A percentile compares a stretch with the other conserved stretches of the same genome.
Conservation (phyloP, 495 filamentous ascomycete species). For the Lepidopterella palustris region DNA sequence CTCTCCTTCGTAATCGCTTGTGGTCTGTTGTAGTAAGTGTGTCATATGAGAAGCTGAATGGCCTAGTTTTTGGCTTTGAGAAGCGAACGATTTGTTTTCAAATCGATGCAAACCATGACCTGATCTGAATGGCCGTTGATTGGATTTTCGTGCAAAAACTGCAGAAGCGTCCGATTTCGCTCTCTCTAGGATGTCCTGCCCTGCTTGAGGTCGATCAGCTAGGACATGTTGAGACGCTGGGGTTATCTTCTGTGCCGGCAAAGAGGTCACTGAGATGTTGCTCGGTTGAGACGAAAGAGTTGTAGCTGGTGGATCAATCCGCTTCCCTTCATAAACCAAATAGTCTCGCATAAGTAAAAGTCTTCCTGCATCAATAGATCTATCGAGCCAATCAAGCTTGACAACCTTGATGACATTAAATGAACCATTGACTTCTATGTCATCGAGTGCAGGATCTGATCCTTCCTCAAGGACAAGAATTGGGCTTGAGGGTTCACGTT, state of each 20-base stretch:
- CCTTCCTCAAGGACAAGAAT: neutral
- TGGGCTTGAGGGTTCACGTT: neutral
- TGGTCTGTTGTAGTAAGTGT: slow-evolving; percentile 55
- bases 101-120: slow-evolving; percentile 20
- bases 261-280: neutral
- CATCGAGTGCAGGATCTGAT: neutral
- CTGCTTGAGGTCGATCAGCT: slow-evolving; percentile 4
- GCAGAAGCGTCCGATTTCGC: slow-evolving; percentile 45
- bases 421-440: neutral
- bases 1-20: slow-evolving; percentile 56
- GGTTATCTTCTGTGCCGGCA: neutral
- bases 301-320: slow-evolving; percentile 21
- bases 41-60: neutral
- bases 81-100: slow-evolving; percentile 14
- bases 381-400: slow-evolving; percentile 67
- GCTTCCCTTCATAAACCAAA: slow-evolving; percentile 57
- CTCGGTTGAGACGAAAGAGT: neutral
- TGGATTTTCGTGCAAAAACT: slow-evolving; percentile 5
- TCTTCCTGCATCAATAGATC: slow-evolving; percentile 48
- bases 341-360: slow-evolving; percentile 56
- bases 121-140: slow-evolving; percentile 1
- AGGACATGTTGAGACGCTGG: slow-evolving; percentile 9
- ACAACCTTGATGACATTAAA: slow-evolving; percentile 55
- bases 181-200: slow-evolving; percentile 44
- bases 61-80: slow-evolving; percentile 6